A percentile compares a stretch with the other conserved stretches of the same genome.
These are phyloP conservation scores for Chrysoporthe puriensis DNA, from an alignment of 2,329 filamentous ascomycete species.

Conservation along the genomic window DNA sequence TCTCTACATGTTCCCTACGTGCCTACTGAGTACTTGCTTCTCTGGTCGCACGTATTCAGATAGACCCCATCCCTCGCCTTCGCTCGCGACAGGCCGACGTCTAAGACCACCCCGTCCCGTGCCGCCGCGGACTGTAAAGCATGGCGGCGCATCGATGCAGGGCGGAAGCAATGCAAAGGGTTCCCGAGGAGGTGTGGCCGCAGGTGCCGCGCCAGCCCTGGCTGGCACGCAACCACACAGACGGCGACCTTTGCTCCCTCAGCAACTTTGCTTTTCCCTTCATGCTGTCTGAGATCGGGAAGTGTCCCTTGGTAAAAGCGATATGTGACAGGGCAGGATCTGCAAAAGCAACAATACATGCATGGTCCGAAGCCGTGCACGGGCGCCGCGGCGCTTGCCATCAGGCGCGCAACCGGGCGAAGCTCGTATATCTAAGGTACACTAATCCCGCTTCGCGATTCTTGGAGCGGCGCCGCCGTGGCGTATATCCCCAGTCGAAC, in stretches of 20 bases:
- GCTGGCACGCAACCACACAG: no score
- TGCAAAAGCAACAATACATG: background rate
- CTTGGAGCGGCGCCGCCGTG: background rate
- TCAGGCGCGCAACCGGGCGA: background rate
- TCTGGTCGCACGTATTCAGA: background rate
- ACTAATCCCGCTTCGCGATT: background rate
- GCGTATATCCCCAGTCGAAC: no score
- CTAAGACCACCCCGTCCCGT: no score
- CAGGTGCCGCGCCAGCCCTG: no score
- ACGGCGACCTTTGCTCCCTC: background rate
- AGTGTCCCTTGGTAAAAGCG: background rate
- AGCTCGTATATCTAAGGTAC: background rate
- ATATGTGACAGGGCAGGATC: background rate
- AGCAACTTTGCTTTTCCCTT: background rate
- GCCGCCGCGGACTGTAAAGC: no score
- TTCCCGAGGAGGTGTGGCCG: no score
- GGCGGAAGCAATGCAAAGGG: no score
- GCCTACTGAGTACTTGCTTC: background rate
- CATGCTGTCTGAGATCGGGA: background rate
- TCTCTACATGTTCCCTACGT: background rate
- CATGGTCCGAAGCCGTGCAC: background rate
- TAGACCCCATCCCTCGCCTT: no score
- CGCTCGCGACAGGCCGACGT: no score
- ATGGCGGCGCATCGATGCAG: no score
- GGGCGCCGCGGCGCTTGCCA: background rate